A percentile compares a stretch with the other conserved stretches of the same genome.
These are phyloP conservation scores for Ceratobasidium sp. DNA, from an alignment of 1,284 basidiomycete genomes.

Conservation along the genomic window DNA sequence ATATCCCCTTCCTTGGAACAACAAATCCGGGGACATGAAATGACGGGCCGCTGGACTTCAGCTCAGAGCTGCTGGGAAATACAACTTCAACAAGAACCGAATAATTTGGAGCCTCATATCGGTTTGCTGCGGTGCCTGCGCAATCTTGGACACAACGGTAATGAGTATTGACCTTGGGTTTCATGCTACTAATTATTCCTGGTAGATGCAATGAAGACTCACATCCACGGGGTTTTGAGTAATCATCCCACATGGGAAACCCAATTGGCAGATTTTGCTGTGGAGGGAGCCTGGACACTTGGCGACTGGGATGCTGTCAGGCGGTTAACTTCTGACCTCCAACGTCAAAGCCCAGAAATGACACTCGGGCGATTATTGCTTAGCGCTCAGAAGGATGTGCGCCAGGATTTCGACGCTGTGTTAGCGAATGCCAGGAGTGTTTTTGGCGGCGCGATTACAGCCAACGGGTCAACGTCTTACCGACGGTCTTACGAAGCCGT, in stretches of 20 bases:
- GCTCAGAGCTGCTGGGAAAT: conserved; percentile 99
- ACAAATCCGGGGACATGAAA: conserved; percentile 98
- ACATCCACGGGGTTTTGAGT: conserved; percentile 89
- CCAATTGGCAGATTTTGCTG: conserved; percentile 80
- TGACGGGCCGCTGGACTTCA: conserved; percentile 95
- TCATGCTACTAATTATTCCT: conserved; percentile 24
- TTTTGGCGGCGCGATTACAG: conserved; percentile 80
- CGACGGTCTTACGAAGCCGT: conserved; percentile 85
- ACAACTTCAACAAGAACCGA: conserved; percentile 86
- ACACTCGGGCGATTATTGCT: conserved; percentile 84
- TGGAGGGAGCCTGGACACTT: conserved; percentile 95
- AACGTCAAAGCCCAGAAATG: conserved; percentile 64
- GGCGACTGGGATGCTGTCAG: conserved; percentile 89
- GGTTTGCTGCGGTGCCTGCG: conserved; percentile 90
- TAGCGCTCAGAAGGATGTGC: conserved; percentile 69
- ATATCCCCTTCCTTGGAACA: conserved; percentile 91
- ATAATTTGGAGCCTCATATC: conserved; percentile 86
- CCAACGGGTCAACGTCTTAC: conserved; percentile 81
- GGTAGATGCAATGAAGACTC: conserved; percentile 90
- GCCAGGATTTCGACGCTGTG: conserved; percentile 56
- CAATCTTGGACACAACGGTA: conserved; percentile 96
- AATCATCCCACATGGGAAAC: conserved; percentile 84
- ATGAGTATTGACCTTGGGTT: conserved; percentile 47
- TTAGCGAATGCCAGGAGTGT: conserved; percentile 73
- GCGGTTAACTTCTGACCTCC: conserved; percentile 60